Base-by-base conservation (phyloP, 2,329 filamentous ascomycete species). In the Paraconiothyrium brasiliense region DNA sequence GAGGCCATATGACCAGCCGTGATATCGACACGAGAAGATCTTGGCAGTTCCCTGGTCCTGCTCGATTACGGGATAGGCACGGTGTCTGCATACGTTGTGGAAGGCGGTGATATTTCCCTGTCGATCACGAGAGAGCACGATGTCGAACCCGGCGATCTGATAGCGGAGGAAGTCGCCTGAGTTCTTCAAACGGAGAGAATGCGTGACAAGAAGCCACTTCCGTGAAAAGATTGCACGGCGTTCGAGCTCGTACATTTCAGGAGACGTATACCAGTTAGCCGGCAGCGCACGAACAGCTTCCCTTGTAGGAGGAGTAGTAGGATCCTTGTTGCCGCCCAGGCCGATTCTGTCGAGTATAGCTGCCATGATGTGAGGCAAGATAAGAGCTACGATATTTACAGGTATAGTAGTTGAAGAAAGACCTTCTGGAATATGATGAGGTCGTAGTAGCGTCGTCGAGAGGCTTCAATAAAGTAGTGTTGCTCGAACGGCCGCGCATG, bases 191-290 rank as follows among this genome's bases (percentile, higher is more conserved):
- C 77, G 72, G 5, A 62, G 62, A 43, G 67, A 65, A 48, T 78
- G 76, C 6, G 75, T 74, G 35, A 78, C 66, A 48, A 78, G 67
- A 20, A 76, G 67, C 76, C 77, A 78, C 35, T 69, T 71, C 30
- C 73, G 71, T 0, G 76, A 79, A 64, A 83, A 83, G 49, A 83
- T 79, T 14, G 81, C 78, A 4, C 81, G 76, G 10, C 81, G 71
- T 60, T 83, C 81, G 8, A 83, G 74, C 27, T 79, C 72, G 59
- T 80, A 84, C 14, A 80, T 69, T 11, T 78, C 74, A 2, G 67
- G 70, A 10, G 76, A 76, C 13, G 70, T 78, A 32, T 67, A 75
- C 74, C 74, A 76, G 43, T 65, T 68, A 9, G 69, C 65, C n/a
- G 79, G 79, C 22, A 80, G 74, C 13, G 83, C 77, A 34, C 77